Evolutionary conservation across 1,139 yeast genomes (phyloP), one percentile per base, ranked within the genome.

Genomic region (Suhomyces wounanorum): DNA sequence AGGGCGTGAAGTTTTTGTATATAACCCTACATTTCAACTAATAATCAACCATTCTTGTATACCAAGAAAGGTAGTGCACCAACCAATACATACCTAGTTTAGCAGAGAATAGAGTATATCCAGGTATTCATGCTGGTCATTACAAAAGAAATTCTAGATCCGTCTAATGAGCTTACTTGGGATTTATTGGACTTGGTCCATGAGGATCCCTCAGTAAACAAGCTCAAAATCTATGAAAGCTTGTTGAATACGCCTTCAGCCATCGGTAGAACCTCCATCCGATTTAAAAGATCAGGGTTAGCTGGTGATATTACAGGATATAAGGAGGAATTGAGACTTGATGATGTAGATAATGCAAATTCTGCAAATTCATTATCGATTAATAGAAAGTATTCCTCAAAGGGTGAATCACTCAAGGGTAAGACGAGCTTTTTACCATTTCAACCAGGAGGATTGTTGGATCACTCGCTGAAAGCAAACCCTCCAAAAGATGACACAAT

Each of bases 371-470:
- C 96, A 0, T 71, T 91, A 48, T 85, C 96, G 1, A 66, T 91
- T 52, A 84, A 79, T 41, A 78, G 99, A 57, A 81, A 84, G 53
- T 82, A 85, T 56, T 82, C 85, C 8, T 77, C 87, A 3, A 84
- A 83, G 56, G 74, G 78, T 26, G 87, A 84, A 48, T 73, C 85
- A 2, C 72, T 89, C 1, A 74, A 80, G 44, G 98, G 98, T 0
- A 77, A 84, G 8, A 79, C 96, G 0, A 81, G 85, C 21, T 89
- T 81, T 61, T 71, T 94, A 61, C 99, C 99, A 0, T 94, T 95
- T 65, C 86, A 88, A 49, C 99, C 99, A 0, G 98, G 99, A 57
- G 98, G 98, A 2, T 66, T 89, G 16, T 68, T 83, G 56, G 72
- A 70, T 38, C 69, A 65, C 44, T 56, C 61, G 13, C 59, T 60